Base-by-base conservation (phyloP, 2,329 filamentous ascomycete species). In the Arachnomyces sp. region DNA sequence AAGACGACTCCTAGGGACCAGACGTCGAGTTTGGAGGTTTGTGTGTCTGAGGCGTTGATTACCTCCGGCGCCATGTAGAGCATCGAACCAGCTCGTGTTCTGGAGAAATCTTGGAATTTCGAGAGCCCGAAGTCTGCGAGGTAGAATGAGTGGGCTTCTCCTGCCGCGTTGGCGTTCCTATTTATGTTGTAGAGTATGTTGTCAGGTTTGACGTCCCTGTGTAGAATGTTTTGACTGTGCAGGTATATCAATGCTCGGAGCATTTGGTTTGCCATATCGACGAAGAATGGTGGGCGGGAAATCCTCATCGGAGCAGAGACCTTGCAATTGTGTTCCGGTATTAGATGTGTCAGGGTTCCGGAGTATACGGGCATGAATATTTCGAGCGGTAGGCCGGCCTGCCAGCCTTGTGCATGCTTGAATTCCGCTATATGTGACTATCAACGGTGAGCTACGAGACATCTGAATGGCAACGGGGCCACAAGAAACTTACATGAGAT, bases 231-330 rank as follows among this genome's bases (percentile, higher is more conserved):
- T 6, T 43, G 34, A 29, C 15, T 44, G 12, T 42, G 41, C 14
- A 54, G 43, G 36, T 47, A 49, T 39, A 52, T 48, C 13, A 54
- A 42, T 3, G 48, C 52, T 32, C 40, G 12, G 31, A 52, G 52
- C 38, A 53, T 50, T 12, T 53, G 46, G 64, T 92, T 88, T 68
- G 94, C 89, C 61, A 88, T 87, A 58, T 94, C 86, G 43, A 86
- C 86, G 3, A 17, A 12, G n/a, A 33, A 33, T 25, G 20, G 9
- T 5, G 20, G 20, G 9, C 20, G 20, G 20, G 20, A 25, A 25
- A 25, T 25, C 9, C 5, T 5, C 20, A 25, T 25, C 20, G 20
- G 20, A 5, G 20, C 20, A 5, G 20, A 25, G 5, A 25, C 5
- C 20, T 25, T 25, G 20, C 20, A 25, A 9, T 25, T 25, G 20